These are phyloP conservation scores for Diplodia intermedia DNA, from an alignment of 2,329 filamentous ascomycete genomes.

Conservation along the genomic window DNA sequence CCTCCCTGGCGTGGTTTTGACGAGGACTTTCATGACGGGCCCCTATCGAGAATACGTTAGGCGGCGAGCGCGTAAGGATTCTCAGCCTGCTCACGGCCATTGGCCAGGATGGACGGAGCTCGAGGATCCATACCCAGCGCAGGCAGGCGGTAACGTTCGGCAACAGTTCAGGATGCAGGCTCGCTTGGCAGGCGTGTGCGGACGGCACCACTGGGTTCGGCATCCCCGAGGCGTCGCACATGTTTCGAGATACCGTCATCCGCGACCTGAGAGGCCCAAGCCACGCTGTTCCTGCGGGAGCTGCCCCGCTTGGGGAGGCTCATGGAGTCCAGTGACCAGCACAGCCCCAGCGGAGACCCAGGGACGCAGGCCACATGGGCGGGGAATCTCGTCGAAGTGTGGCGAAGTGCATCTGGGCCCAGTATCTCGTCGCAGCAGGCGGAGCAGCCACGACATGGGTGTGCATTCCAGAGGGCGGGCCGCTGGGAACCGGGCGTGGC, in stretches of 20 bases:
- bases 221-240: slow-evolving; percentile 25
- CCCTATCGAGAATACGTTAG: slow-evolving; percentile 12
- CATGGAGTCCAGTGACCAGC: slow-evolving; percentile 8
- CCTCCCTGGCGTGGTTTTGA: slow-evolving; percentile 17
- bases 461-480: slow-evolving; percentile 14
- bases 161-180: slow-evolving; percentile 15
- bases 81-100: slow-evolving; percentile 3
- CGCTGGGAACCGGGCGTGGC: slow-evolving; percentile 16
- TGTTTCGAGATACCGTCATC: slow-evolving; percentile 23
- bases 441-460: slow-evolving; percentile 18
- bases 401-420: slow-evolving; percentile 20
- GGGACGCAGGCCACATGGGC: neutral
- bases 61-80: slow-evolving; percentile 1
- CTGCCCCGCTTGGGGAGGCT: slow-evolving; percentile 17
- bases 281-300: slow-evolving; percentile 16
- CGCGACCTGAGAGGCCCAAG: slow-evolving; percentile 10
- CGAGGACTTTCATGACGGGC: slow-evolving; percentile 11
- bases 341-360: slow-evolving; percentile 24
- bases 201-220: slow-evolving; percentile 23
- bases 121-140: slow-evolving; percentile 22
- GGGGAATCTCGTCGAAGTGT: slow-evolving; percentile 19
- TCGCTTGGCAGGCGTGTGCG: slow-evolving; percentile 26
- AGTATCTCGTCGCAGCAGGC: slow-evolving; percentile 12
- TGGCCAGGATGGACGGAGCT: neutral
- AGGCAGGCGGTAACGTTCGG: slow-evolving; percentile 13